phyloP scores from a whole-genome alignment of 805 yeast genomes.

The Sugiyamaella smithiae region DNA sequence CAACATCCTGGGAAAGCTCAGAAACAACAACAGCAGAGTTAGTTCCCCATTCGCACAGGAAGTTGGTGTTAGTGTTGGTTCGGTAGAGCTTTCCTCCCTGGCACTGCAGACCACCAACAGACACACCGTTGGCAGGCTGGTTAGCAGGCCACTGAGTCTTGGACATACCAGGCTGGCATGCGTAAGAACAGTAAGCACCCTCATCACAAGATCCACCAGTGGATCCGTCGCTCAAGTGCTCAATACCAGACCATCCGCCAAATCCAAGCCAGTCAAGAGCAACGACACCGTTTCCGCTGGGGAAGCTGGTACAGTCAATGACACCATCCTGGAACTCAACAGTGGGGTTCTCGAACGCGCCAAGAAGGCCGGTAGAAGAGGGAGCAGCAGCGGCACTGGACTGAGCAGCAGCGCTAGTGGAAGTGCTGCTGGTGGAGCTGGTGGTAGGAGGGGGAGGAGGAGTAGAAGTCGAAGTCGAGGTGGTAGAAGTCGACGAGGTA shows the following conservation, averaged over 20 bases:
- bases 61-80: constrained; percentile 61
- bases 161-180: constrained; percentile 98
- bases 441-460: constrained; percentile 29
- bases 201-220: constrained; percentile 68
- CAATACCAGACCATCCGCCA: constrained; percentile 83
- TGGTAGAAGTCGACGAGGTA: constrained; percentile 32
- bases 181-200: constrained; percentile 94
- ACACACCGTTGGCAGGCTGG: constrained; percentile 86
- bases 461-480: constrained; percentile 30
- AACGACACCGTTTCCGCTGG: constrained; percentile 78
- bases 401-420: constrained; percentile 34
- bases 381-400: constrained; percentile 33
- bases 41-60: constrained; percentile 87
- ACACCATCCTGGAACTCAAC: constrained; percentile 69
- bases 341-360: constrained; percentile 54
- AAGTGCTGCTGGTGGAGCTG: constrained; percentile 32
- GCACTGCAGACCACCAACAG: constrained; percentile 92
- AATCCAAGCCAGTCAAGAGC: constrained; percentile 66
- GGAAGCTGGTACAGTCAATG: constrained; percentile 64
- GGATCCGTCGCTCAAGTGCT: constrained; percentile 51
- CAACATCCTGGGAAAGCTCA: constrained; percentile 62
- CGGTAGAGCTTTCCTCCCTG: constrained; percentile 80
- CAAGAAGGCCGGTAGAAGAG: constrained; percentile 52
- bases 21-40: constrained; percentile 66
- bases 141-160: constrained; percentile 94